Evolutionary conservation across 768 basidiomycete genomes (phyloP), one percentile per base, ranked within the genome.

Genomic region (Leccinellum luteum): DNA sequence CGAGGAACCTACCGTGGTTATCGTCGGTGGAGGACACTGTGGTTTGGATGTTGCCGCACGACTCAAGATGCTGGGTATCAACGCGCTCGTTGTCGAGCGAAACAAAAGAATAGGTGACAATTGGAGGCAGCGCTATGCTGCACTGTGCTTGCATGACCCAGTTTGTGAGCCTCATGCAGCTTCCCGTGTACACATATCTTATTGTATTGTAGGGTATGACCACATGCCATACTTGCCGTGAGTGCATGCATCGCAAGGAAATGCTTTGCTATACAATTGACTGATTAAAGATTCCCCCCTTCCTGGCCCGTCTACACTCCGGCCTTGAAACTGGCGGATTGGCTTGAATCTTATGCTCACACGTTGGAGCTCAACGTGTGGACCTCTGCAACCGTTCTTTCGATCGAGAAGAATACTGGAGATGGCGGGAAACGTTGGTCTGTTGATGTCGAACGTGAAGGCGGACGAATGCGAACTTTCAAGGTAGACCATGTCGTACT

Each of bases 291-390:
- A 23, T 86, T 85, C 69, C 86, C 85, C 4, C 61, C 77, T 1
- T 79, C 78, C 17, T 86, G 85, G 85, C 84, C 83, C 1, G 78
- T 82, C 5, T 85, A 76, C 50, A 75, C 78, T 4, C 84, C 85
- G 4, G 84, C 85, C 14, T 21, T 62, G 47, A 64, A 85, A 79
- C 69, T 89, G 14, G 87, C 85, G 0, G 81, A 84, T 58, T 88
- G 85, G 85, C 76, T 89, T 3, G 87, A 88, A 69, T 75, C 70
- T 55, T 89, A 87, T 64, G 85, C 83, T 1, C 76, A 81, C 12
- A 65, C 76, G 2, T 69, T 88, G 56, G 87, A 87, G 58, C 72
- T 89, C 53, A 83, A 86, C 61, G 78, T 85, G 6, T 87, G 86
- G 86, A 82, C 79, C n/a, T 80, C 77, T 0, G 75, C 80, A 0